Conservation (phyloP, 2,329 filamentous ascomycete genomes). For the Arthrobotrys megalospora region DNA sequence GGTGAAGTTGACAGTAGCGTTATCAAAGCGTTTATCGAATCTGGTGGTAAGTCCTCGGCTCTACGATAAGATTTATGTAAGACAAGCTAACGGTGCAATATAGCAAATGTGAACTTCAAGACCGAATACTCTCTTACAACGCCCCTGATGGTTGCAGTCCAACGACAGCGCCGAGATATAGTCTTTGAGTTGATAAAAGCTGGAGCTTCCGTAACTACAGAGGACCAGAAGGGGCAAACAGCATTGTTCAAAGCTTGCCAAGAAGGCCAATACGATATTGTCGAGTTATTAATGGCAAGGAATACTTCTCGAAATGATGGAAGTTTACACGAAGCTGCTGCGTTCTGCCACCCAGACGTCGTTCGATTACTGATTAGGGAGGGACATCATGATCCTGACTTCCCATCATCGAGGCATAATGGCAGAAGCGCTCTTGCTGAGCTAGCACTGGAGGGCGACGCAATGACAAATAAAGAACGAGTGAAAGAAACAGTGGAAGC, state of each 20-base stretch:
- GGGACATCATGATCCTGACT: constrained; percentile 53
- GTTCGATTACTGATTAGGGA: constrained; percentile 43
- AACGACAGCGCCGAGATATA: constrained; percentile 48
- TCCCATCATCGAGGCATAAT: constrained; percentile 46
- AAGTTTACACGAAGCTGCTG: constrained; percentile 54
- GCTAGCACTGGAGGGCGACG: constrained; percentile 45
- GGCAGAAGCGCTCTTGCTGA: constrained; percentile 50
- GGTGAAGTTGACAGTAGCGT: constrained; percentile 29
- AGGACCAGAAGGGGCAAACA: constrained; percentile 59
- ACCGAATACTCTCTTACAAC: constrained; percentile 53
- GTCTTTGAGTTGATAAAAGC: constrained; percentile 58
- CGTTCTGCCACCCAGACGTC: constrained; percentile 42
- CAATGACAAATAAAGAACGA: constrained; percentile 43
- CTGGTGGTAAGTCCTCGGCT: constrained; percentile 38
- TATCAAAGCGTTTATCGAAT: constrained; percentile 49
- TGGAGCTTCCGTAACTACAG: constrained; percentile 41
- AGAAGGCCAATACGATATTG: constrained; percentile 53
- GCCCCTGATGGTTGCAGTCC: constrained; percentile 56
- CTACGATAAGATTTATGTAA: neutral
- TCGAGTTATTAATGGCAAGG: constrained; percentile 41
- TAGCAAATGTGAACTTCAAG: constrained; percentile 58
- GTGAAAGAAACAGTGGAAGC: constrained; percentile 51
- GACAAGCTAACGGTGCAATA: neutral
- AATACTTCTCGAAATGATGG: constrained; percentile 51
- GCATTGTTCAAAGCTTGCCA: constrained; percentile 51